These are phyloP conservation scores for Talaromyces sp. DNA, from an alignment of 2,329 filamentous ascomycete genomes.

Conservation along the genomic window DNA sequence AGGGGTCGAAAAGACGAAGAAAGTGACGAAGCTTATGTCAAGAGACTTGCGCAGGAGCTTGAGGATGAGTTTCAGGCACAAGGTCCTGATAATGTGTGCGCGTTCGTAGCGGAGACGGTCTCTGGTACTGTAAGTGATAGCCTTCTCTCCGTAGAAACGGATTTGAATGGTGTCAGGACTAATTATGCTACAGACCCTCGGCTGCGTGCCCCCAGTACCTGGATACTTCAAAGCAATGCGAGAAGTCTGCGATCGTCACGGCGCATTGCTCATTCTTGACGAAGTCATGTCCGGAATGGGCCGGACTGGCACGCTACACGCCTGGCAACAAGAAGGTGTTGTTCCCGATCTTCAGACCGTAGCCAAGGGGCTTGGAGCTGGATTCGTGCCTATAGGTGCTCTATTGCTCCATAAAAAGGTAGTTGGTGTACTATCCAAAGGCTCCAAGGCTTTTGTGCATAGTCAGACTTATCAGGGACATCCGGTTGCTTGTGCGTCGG, in stretches of 20 bases:
- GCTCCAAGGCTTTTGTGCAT: constrained; percentile 52
- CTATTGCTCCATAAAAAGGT: constrained; percentile 52
- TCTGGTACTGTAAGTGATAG: constrained; percentile 49
- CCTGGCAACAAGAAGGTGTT: constrained; percentile 56
- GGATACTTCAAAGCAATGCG: constrained; percentile 66
- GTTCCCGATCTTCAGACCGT: constrained; percentile 58
- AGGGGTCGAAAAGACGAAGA: constrained; percentile 28
- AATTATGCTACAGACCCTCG: constrained; percentile 46
- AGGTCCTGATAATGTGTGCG: constrained; percentile 62
- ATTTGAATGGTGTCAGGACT: background rate
- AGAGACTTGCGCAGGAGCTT: constrained; percentile 58
- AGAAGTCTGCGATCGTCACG: constrained; percentile 63
- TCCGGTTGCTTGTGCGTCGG: constrained; percentile 54
- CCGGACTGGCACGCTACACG: constrained; percentile 57
- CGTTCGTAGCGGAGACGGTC: constrained; percentile 68
- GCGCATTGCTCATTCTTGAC: constrained; percentile 68
- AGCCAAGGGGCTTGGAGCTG: constrained; percentile 57
- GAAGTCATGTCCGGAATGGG: constrained; percentile 70
- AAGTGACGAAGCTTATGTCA: constrained; percentile 55
- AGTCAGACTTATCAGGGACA: constrained; percentile 61
- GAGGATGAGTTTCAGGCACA: constrained; percentile 61
- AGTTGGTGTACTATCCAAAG: constrained; percentile 46
- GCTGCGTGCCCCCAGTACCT: constrained; percentile 59
- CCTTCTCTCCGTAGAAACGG: too few relatives aligned
- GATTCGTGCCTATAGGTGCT: constrained; percentile 54